Conservation (phyloP, 2,329 filamentous ascomycete genomes). For the Curvularia verruculosa region DNA sequence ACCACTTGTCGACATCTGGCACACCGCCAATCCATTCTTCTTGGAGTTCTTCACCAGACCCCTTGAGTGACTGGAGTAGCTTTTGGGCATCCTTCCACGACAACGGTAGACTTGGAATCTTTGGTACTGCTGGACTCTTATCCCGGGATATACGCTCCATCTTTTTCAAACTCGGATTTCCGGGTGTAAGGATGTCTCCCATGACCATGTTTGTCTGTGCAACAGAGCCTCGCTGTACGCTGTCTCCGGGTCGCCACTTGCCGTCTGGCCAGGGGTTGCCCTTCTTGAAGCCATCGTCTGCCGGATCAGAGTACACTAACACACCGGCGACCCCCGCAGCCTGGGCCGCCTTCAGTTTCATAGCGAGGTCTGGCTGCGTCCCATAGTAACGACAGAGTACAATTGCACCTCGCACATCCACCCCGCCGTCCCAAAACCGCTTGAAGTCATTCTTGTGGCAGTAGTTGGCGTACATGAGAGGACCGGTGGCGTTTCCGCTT, state of each 20-base stretch:
- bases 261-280: constrained; percentile 78
- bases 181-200: constrained; percentile 91
- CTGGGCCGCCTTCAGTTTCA: constrained; percentile 92
- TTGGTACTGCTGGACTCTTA: constrained; percentile 73
- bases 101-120: constrained; percentile 88
- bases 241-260: constrained; percentile 78
- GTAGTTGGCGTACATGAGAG: constrained; percentile 90
- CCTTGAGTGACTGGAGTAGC: constrained; percentile 76
- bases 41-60: constrained; percentile 72
- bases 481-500: constrained; percentile 82
- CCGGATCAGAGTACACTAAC: constrained; percentile 90
- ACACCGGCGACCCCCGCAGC: constrained; percentile 84
- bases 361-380: constrained; percentile 70
- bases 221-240: constrained; percentile 82
- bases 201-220: constrained; percentile 81
- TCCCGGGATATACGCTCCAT: constrained; percentile 70
- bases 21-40: constrained; percentile 78
- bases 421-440: constrained; percentile 69
- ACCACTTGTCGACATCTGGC: constrained; percentile 78
- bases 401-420: constrained; percentile 79
- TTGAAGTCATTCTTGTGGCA: constrained; percentile 85
- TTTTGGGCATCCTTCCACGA: constrained; percentile 87
- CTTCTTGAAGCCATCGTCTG: constrained; percentile 78
- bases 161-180: constrained; percentile 74
- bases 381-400: constrained; percentile 83